A percentile compares a stretch with the other conserved stretches of the same genome.
These are phyloP conservation scores for Skeletonema marinoi DNA, from an alignment of 108 stramenopile genomes.

Conservation along the genomic window DNA sequence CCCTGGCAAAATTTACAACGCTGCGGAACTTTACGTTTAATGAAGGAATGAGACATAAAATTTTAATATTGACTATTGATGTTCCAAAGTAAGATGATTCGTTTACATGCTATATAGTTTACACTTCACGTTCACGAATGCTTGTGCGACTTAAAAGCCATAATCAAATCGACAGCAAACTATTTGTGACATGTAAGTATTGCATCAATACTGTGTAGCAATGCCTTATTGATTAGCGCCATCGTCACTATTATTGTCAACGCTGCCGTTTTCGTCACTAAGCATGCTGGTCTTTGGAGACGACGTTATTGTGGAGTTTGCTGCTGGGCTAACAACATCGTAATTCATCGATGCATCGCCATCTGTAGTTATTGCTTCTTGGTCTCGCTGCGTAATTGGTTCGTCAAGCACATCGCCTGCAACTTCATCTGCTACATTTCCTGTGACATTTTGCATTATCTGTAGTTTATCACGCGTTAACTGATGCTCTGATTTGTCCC, in stretches of 20 bases:
- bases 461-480: slow-evolving; percentile 1
- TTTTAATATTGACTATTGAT: neutral
- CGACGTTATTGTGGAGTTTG: neutral
- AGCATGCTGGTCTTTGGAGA: neutral
- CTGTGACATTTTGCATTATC: neutral
- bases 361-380: neutral
- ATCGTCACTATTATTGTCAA: neutral
- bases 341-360: neutral
- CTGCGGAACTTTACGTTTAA: neutral
- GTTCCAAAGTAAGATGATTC: too few species aligned
- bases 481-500: neutral
- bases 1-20: neutral
- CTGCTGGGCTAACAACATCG: neutral
- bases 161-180: too few species aligned
- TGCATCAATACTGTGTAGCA: neutral
- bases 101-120: too few species aligned
- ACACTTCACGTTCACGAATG: too few species aligned
- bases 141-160: too few species aligned
- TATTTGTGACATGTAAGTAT: too few species aligned
- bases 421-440: neutral
- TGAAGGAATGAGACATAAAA: neutral
- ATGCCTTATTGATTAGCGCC: neutral
- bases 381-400: neutral
- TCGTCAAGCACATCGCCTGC: neutral
- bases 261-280: neutral